Base-by-base conservation (phyloP, 352 stramenopile genomes). In the Globisporangium acanthophoron region DNA sequence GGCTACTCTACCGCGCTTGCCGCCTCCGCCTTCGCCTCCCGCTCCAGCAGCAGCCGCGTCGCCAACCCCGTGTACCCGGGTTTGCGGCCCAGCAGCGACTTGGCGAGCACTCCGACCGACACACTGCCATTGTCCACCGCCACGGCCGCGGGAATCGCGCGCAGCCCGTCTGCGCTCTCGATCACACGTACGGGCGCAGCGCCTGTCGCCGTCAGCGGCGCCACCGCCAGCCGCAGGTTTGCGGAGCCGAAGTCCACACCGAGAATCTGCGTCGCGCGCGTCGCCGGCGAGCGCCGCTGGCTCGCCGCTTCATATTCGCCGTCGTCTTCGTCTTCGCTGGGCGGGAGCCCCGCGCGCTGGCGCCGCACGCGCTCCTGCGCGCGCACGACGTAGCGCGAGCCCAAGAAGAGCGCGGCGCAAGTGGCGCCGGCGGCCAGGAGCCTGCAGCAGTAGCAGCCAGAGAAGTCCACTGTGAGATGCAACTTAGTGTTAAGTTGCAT, bases 101-200 rank as follows among this genome's bases (percentile, higher is more conserved):
- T 69, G 46, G 76, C 79, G 18, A 89, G 58, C 5, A 74, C 62
- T 8, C 76, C 79, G 9, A 89, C 71, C 20, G 77, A 70, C 18
- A 83, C 71, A 40, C 18, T 73, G 47, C 66, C 79, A 46, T 87
- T 89, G 54, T 86, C 75, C 27, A 87, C 71, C 3, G 76, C 76
- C 20, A 89, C 76, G 0, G 76, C 76, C 9, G 79, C 76, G 11
- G 76, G 73, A 27, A 79, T 79, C 49, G 73, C 73, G 0, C 78
- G 68, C 35, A 81, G 52, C 8, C 78, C 78, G 44, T 89, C 78
- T 1, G 72, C 73, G 37, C 70, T 87, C 56, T 86, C 76, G 29
- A 88, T 67, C 41, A 88, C 73, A 3, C 71, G 78, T 16, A 74
- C 65, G 12, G 40, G 45, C 41, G 61, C 31, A 4, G 20, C n/a